Base-by-base conservation (phyloP, 768 basidiomycete genomes). In the Suillus americanus region DNA sequence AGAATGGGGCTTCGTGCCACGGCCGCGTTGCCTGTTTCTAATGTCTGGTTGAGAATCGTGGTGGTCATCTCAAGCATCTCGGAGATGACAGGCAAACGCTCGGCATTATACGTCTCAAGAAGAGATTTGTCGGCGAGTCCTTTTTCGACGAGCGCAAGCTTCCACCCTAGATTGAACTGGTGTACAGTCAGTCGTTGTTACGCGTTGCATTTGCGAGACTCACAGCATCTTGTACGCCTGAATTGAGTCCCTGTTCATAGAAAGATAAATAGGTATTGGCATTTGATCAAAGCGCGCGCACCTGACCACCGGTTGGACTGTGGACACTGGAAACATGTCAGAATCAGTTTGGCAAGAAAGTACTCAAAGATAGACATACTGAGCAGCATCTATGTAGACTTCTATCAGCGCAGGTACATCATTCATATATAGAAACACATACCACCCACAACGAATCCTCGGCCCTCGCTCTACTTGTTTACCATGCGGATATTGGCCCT, bases 141-240 rank as follows among this genome's bases (percentile, higher is more conserved):
- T 60, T 78, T 79, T 10, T 71, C 63, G 14, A 79, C 80, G 16
- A 80, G 71, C 5, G 80, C 73, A 28, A 81, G 72, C 64, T 82
- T 82, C 81, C 80, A 81, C 1, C 69, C 75, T 5, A 83, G 68
- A 64, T 83, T 82, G 64, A 72, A 72, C 77, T 81, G 57, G 64
- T n/a, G 7, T 12, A 20, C 7, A 5, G 16, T 37, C 14, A 48
- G 61, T 53, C 0, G n/a, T 20, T 20, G 18, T 10, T 30, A 20
- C 10, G 1, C 20, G 5, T 0, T 35, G 28, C 5, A 33, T 33
- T 23, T 45, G 60, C n/a, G 14, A 25, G 10, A 64, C 79, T 46
- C 62, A 82, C 80, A 20, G 75, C 66, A 67, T 82, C 81, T 64
- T 81, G 79, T 10, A 79, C 67, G 43, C 72, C 67, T 20, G 73